Evolutionary conservation across 225 moss, liverwort and hornwort species (phyloP).

Genomic region (Bryoerythrophyllum caledonicum): DNA sequence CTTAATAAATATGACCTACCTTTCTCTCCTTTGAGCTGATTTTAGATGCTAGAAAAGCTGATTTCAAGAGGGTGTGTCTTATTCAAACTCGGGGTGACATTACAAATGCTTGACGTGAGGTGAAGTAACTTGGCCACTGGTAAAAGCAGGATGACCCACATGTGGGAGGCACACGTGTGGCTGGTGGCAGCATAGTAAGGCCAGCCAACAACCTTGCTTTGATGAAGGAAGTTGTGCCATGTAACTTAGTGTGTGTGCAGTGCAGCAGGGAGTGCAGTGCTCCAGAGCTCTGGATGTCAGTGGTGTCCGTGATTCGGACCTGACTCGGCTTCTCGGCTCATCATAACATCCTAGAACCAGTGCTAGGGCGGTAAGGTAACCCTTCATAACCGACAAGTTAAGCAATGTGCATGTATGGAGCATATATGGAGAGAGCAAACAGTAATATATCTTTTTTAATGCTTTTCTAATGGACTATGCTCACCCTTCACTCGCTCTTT

Average conservation of each 20-base stretch:
- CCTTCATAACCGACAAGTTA: no score
- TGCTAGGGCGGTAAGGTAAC: no score
- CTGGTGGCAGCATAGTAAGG: neutral
- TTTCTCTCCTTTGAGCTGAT: no score
- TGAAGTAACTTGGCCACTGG: neutral
- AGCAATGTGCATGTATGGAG: no score
- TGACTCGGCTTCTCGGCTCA: constrained; percentile 23
- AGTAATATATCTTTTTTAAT: no score
- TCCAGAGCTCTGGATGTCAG: constrained; percentile 3
- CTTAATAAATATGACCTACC: no score
- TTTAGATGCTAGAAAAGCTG: no score
- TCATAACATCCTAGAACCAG: neutral
- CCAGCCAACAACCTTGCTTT: neutral
- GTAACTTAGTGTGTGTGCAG: neutral
- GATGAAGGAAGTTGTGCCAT: neutral
- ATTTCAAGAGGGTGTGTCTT: no score
- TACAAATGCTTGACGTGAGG: neutral
- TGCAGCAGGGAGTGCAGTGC: constrained; percentile 2
- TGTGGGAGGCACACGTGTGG: neutral
- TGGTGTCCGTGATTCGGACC: constrained; percentile 8
- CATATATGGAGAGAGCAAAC: no score
- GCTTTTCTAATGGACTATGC: no score
- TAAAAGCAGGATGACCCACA: neutral
- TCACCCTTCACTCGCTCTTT: no score
- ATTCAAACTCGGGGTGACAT: no score